Base-by-base conservation (phyloP, 1,139 yeast genomes). In the Nakaseomyces sp. region DNA sequence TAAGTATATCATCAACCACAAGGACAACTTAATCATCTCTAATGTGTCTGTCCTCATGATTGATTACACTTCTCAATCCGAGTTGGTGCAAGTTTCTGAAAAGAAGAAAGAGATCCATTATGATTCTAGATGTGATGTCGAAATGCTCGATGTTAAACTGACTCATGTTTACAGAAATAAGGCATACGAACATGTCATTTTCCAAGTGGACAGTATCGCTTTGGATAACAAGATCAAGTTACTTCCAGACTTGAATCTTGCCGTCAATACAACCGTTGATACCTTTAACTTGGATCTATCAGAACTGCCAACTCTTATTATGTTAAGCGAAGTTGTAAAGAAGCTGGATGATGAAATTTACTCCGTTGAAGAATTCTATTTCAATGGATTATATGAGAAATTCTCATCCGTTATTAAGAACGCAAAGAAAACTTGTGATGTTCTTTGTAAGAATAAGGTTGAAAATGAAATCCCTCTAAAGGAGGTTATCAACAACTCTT, bases 401-500 rank as follows among this genome's bases (percentile, higher is more conserved):
- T 74, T 72, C 45, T 77, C 78, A 9, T 53, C 71, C 10, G 73
- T 69, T 48, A 54, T 71, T 24, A 70, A 70, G 46, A 53, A 69
- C 29, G 68, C 71, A 4, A 61, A 71, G 40, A 73, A 69, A 46
- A 75, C 71, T 49, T 77, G 77, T 8, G 56, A 73, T 24, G 44
- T 65, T 3, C 62, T 73, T 7, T 50, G 72, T 1, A 54, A 73
- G 24, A 65, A 65, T 41, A 20, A 42, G 22, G 54, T 57, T 15
- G 59, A 60, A 16, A 47, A 46, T 10, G 50, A 51, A 2, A 51
- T 62, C 4, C 52, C 61, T n/a, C 56, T 58, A 16, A 54, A 53
- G 33, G 59, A 62, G 1, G 50, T 54, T 17, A 16, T 73, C 1
- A 75, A 74, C 51, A 52, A 51, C 8, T 54, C 65, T 20, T 55